Percentiles rank a stretch among this genome's conserved stretches.
Conservation (phyloP, 306 rosid genomes). For the Fragaria nilgerrensis region DNA sequence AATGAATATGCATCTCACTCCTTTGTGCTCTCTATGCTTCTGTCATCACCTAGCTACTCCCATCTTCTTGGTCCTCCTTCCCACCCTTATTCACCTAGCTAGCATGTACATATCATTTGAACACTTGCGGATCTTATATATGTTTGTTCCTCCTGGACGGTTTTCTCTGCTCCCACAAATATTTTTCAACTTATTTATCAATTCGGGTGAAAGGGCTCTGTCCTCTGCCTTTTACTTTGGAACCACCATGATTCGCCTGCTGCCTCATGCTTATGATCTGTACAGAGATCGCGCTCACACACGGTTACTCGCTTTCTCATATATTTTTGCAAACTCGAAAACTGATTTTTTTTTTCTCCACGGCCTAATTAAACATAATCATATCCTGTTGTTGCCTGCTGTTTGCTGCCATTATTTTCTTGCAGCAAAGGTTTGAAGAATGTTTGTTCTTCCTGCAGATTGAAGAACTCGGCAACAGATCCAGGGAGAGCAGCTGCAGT, state of each 20-base stretch:
- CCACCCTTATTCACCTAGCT: neutral
- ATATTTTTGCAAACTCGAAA: conserved; percentile 67
- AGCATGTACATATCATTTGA: neutral
- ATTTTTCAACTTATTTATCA: conserved; percentile 47
- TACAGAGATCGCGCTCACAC: conserved; percentile 60
- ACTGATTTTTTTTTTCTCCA: conserved; percentile 55
- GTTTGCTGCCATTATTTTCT: conserved; percentile 54
- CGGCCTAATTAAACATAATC: conserved; percentile 69
- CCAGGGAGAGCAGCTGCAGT: conserved; percentile 5
- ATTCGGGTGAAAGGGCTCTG: conserved; percentile 54
- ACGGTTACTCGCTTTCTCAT: conserved; percentile 56
- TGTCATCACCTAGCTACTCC: conserved; percentile 40
- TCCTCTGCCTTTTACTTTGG: conserved; percentile 57
- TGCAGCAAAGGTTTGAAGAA: conserved; percentile 68
- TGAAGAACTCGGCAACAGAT: conserved; percentile 4
- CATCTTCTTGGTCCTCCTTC: neutral
- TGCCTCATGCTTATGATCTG: conserved; percentile 91
- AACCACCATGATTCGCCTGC: conserved; percentile 63
- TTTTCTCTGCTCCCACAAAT: conserved; percentile 74
- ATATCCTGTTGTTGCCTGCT: conserved; percentile 56
- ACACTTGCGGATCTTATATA: neutral
- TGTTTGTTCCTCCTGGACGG: conserved; percentile 43
- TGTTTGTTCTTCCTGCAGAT: neutral
- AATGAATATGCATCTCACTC: conserved; percentile 40
- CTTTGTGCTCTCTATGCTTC: conserved; percentile 73